phyloP scores from a whole-genome alignment of 495 filamentous ascomycete species.

The Corynascus novoguineensis region DNA sequence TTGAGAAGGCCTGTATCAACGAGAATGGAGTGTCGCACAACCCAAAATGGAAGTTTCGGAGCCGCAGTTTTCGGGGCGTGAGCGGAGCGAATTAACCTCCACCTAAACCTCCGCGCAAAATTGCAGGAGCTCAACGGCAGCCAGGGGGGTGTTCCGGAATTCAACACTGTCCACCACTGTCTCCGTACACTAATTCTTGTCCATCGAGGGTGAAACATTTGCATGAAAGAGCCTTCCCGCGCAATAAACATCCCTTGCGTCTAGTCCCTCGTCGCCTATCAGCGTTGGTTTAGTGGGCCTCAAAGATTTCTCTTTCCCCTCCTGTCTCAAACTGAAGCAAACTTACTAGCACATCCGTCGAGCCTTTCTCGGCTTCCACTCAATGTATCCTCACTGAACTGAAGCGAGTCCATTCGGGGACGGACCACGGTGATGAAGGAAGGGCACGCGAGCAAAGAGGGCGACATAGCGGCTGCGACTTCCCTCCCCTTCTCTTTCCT shows the following conservation, averaged over 20 bases:
- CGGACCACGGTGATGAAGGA: too few relatives aligned
- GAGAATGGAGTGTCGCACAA: background rate
- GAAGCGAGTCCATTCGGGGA: too few relatives aligned
- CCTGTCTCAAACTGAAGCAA: too few relatives aligned
- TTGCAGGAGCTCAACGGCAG: background rate
- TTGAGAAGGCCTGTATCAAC: background rate
- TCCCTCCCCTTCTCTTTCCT: too few relatives aligned
- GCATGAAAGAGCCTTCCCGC: background rate
- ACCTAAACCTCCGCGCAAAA: background rate
- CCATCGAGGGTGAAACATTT: slow-evolving; percentile 5
- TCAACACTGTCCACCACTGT: too few relatives aligned
- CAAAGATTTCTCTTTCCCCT: background rate
- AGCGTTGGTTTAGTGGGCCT: background rate
- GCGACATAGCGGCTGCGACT: too few relatives aligned
- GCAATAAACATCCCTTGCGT: background rate
- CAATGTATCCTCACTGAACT: too few relatives aligned
- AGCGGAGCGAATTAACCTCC: too few relatives aligned
- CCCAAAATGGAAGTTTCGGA: slow-evolving; percentile 1
- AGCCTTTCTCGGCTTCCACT: too few relatives aligned
- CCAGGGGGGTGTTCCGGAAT: background rate
- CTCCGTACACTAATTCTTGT: background rate
- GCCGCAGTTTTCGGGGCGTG: slow-evolving; percentile 9
- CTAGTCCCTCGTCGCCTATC: background rate
- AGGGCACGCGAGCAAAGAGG: too few relatives aligned
- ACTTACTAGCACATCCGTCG: too few relatives aligned